Conservation (phyloP, 108 stramenopile species). For the Hondaea fermentalgiana region DNA sequence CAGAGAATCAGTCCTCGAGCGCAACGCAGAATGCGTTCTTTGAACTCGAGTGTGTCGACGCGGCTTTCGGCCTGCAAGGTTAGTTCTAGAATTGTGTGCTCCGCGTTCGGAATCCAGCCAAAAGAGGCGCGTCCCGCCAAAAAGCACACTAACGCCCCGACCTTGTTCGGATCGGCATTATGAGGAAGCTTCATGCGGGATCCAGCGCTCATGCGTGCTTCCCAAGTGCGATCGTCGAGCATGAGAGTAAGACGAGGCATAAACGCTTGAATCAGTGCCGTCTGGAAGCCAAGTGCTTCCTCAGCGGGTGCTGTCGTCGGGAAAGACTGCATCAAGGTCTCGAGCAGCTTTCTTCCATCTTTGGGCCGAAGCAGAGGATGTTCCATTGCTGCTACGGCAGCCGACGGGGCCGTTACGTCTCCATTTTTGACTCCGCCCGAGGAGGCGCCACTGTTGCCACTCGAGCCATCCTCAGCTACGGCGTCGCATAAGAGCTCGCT, state of each 20-base stretch:
- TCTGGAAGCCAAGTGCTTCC: not conserved
- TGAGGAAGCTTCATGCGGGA: not conserved
- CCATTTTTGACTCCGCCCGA: not conserved
- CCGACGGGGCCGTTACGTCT: not conserved
- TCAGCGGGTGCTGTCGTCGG: not conserved
- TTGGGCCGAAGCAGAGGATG: not conserved
- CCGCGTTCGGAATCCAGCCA: not conserved
- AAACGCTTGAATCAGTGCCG: not conserved
- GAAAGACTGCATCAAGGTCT: not conserved
- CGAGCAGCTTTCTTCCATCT: not conserved
- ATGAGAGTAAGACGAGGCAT: not conserved
- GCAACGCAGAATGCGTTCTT: not conserved
- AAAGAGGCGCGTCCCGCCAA: not conserved
- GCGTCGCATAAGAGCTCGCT: not conserved
- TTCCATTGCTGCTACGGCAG: not conserved
- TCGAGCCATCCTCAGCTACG: not conserved
- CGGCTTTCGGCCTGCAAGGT: not conserved
- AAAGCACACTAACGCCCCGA: not conserved
- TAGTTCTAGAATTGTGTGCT: not conserved
- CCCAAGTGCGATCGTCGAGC: slow-evolving; percentile 10
- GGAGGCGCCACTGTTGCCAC: not conserved
- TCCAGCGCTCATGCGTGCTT: not conserved
- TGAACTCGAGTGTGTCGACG: not conserved
- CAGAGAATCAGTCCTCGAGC: not conserved
- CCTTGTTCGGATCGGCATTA: not conserved